Percentiles rank a stretch among this genome's conserved stretches.
These are phyloP conservation scores for Inonotus obliquus DNA, from an alignment of 1,284 basidiomycete species.

Conservation along the genomic window DNA sequence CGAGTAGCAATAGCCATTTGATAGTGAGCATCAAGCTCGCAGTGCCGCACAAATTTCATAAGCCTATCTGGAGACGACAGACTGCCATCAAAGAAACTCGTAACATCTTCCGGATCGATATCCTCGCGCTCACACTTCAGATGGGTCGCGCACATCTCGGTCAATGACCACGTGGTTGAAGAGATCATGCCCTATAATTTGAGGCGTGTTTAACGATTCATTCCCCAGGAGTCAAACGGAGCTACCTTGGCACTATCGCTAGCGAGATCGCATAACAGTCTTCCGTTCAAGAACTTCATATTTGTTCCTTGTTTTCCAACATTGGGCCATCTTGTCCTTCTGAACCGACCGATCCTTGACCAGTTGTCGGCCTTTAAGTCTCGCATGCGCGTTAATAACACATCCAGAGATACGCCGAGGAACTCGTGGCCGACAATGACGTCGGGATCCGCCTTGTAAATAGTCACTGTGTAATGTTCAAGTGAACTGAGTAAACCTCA, in stretches of 20 bases:
- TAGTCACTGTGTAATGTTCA: slow-evolving; percentile 49
- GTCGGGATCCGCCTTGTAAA: slow-evolving; percentile 90
- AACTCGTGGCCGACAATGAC: slow-evolving; percentile 96
- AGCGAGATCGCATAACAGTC: slow-evolving; percentile 88
- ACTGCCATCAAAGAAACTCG: slow-evolving; percentile 85
- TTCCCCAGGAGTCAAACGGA: background rate
- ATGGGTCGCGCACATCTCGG: slow-evolving; percentile 93
- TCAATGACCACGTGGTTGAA: slow-evolving; percentile 96
- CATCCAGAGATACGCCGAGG: slow-evolving; percentile 86
- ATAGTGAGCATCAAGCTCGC: slow-evolving; percentile 91
- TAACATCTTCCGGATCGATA: slow-evolving; percentile 94
- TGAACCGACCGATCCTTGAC: slow-evolving; percentile 92
- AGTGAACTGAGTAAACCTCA: background rate
- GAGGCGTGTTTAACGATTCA: background rate
- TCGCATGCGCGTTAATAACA: slow-evolving; percentile 87
- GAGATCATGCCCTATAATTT: slow-evolving; percentile 77
- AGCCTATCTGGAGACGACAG: slow-evolving; percentile 76
- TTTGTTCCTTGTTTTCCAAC: slow-evolving; percentile 86
- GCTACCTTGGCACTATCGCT: slow-evolving; percentile 89
- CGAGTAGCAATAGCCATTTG: slow-evolving; percentile 93
- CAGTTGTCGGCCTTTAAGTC: slow-evolving; percentile 90
- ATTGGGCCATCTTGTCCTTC: slow-evolving; percentile 77
- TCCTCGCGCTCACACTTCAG: slow-evolving; percentile 84
- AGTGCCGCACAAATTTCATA: slow-evolving; percentile 86
- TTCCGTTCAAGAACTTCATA: slow-evolving; percentile 78